phyloP scores from a whole-genome alignment of 2,329 filamentous ascomycete genomes.

The Thielaviopsis cerberus region DNA sequence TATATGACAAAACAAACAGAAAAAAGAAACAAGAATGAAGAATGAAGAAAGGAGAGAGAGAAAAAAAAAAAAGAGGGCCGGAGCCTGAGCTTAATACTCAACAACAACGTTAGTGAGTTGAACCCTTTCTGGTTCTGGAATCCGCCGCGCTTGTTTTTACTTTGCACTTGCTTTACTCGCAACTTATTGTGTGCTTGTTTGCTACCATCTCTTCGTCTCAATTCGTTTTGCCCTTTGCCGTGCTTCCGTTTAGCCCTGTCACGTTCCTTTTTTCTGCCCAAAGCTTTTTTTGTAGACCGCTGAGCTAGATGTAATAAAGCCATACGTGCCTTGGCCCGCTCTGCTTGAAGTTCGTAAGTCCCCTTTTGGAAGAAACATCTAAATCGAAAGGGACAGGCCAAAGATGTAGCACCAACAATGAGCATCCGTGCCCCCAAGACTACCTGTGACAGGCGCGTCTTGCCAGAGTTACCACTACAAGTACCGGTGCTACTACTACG shows the following conservation, averaged over 20 bases:
- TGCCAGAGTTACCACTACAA: no score
- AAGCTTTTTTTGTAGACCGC: no score
- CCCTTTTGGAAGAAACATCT: no score
- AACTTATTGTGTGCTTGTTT: neutral
- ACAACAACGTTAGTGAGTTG: neutral
- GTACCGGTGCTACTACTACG: no score
- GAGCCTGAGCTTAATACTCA: neutral
- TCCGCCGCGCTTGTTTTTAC: neutral
- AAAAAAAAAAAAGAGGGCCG: neutral
- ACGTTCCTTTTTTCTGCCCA: no score
- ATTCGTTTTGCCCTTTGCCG: neutral
- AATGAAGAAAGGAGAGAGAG: neutral
- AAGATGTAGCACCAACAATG: neutral
- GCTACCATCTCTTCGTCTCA: neutral
- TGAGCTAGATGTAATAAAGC: no score
- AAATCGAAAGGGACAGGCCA: no score
- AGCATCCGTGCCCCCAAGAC: neutral
- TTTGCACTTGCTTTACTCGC: no score
- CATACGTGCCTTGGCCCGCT: no score
- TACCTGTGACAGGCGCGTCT: neutral
- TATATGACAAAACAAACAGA: neutral
- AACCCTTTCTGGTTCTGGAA: neutral
- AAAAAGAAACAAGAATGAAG: neutral
- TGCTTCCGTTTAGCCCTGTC: no score
- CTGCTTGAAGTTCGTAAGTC: no score